Base-by-base conservation (phyloP, 371 early-diverging fungal species). In the Dichotomocladium elegans region DNA sequence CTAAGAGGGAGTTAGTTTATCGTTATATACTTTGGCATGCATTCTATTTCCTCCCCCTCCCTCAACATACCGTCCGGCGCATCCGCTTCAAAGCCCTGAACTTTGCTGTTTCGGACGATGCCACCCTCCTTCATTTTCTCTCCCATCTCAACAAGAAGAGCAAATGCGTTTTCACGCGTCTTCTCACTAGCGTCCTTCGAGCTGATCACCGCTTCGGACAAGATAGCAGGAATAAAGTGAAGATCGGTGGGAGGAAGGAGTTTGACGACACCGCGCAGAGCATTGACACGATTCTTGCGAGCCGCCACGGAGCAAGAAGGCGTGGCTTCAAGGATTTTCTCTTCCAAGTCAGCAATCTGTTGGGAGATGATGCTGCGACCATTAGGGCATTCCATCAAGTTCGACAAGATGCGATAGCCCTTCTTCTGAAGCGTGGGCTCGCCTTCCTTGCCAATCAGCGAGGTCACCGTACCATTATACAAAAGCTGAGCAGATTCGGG, bases 131-230 rank as follows among this genome's bases (percentile, higher is more conserved):
- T 77, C 96, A 96, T 96, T 60, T 85, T 88, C 49, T 82, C 64
- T 8, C 90, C 97, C 90, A 98, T 92, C 3, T 80, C 72, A 1
- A 95, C 88, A 44, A 96, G 71, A 10, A 91, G 81, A 11, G 90
- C 90, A 64, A 89, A 96, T 1, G 95, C 92, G 17, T 83, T 74
- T 44, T 67, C 67, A 33, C 99, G 88, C 0, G 92, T 83, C 64
- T 90, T 89, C 73, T 96, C 95, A 51, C 88, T 94, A 26, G 83
- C 83, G 53, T 97, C 99, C 77, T 98, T 97, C 42, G 94, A 90
- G 25, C 88, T 83, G 25, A 96, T 69, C 34, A 98, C 94, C 22
- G 86, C 91, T 68, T 97, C 99, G 4, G 95, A 88, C 30, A 95
- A 63, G 41, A 91, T 77, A 27, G 85, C 78, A 10, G 96, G 94